Percentiles rank a stretch among this genome's conserved stretches.
phyloP scores from a whole-genome alignment of 2,329 filamentous ascomycete genomes.

The Xylariaceae sp. region DNA sequence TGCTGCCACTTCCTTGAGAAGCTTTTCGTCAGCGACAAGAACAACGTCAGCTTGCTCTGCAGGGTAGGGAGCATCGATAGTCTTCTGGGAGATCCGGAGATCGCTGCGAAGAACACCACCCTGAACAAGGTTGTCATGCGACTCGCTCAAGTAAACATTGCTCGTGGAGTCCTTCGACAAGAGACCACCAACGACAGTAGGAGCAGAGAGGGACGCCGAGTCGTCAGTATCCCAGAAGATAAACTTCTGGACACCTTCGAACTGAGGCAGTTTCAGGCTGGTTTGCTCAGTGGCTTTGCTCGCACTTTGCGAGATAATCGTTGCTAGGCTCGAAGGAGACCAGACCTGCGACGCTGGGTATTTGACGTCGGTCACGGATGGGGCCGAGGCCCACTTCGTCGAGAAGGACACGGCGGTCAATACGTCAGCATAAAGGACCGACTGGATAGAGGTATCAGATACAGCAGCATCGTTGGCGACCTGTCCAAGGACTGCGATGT shows the following conservation, averaged over 20 bases:
- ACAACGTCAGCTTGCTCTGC: constrained; percentile 74
- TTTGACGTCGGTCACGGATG: constrained; percentile 76
- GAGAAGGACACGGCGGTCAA: constrained; percentile 80
- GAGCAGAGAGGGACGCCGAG: constrained; percentile 62
- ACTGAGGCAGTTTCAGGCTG: constrained; percentile 33
- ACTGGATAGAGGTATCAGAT: constrained; percentile 70
- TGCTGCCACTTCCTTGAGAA: constrained; percentile 75
- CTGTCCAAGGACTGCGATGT: constrained; percentile 83
- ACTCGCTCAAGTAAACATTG: constrained; percentile 59
- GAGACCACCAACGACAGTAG: constrained; percentile 53
- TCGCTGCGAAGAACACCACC: constrained; percentile 83
- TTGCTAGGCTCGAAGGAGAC: constrained; percentile 50
- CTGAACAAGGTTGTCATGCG: constrained; percentile 60
- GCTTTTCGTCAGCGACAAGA: constrained; percentile 73
- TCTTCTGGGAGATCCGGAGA: constrained; percentile 76
- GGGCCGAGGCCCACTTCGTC: constrained; percentile 57
- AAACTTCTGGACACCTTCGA: constrained; percentile 70
- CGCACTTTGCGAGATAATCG: constrained; percentile 45
- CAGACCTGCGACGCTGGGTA: constrained; percentile 67
- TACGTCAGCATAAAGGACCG: constrained; percentile 88
- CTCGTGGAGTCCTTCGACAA: constrained; percentile 69
- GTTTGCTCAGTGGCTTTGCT: constrained; percentile 49
- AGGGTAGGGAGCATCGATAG: constrained; percentile 79
- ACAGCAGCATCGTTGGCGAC: constrained; percentile 71
- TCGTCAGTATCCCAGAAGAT: constrained; percentile 89